Conservation (phyloP, 2,329 filamentous ascomycete species). For the Exophiala lecanii-corni region DNA sequence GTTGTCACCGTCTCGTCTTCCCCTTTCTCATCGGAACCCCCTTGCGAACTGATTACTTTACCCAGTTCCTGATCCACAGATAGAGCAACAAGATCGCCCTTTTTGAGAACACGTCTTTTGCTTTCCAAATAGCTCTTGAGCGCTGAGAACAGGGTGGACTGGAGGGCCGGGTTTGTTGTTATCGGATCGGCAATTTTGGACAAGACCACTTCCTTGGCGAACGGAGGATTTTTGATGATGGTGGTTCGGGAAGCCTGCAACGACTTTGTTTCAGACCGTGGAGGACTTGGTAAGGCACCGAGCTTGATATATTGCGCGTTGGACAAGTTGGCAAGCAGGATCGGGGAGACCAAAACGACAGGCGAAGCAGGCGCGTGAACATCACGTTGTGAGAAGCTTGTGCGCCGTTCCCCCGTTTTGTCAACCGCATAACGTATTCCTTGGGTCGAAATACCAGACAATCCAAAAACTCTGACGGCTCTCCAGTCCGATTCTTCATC, state of each 20-base stretch:
- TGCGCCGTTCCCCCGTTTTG: slow-evolving; percentile 44
- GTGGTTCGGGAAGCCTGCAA: slow-evolving; percentile 13
- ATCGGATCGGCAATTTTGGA: slow-evolving; percentile 84
- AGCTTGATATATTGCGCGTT: slow-evolving; percentile 74
- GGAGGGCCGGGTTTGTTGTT: slow-evolving; percentile 77
- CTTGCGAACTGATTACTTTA: slow-evolving; percentile 69
- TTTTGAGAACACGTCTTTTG: slow-evolving; percentile 75
- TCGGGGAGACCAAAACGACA: slow-evolving; percentile 71
- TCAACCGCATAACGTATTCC: slow-evolving; percentile 55
- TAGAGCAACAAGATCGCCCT: slow-evolving; percentile 82
- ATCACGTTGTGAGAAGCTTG: slow-evolving; percentile 51
- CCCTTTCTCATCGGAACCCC: slow-evolving; percentile 53
- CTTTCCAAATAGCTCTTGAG: slow-evolving; percentile 85
- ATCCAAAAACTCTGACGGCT: slow-evolving; percentile 79
- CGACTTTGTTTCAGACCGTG: slow-evolving; percentile 19
- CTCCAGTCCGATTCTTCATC: slow-evolving; percentile 71
- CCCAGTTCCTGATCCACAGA: slow-evolving; percentile 83
- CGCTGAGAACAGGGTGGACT: slow-evolving; percentile 79
- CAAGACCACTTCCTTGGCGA: slow-evolving; percentile 75
- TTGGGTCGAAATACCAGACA: slow-evolving; percentile 61
- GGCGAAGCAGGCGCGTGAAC: slow-evolving; percentile 48
- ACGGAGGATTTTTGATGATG: slow-evolving; percentile 48
- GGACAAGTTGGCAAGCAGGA: slow-evolving; percentile 81
- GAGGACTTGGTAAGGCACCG: slow-evolving; percentile 49
- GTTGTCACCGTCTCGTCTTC: slow-evolving; percentile 63